These are phyloP conservation scores for Amphirosellinia nigrospora DNA, from an alignment of 495 filamentous ascomycete species.

Conservation along the genomic window DNA sequence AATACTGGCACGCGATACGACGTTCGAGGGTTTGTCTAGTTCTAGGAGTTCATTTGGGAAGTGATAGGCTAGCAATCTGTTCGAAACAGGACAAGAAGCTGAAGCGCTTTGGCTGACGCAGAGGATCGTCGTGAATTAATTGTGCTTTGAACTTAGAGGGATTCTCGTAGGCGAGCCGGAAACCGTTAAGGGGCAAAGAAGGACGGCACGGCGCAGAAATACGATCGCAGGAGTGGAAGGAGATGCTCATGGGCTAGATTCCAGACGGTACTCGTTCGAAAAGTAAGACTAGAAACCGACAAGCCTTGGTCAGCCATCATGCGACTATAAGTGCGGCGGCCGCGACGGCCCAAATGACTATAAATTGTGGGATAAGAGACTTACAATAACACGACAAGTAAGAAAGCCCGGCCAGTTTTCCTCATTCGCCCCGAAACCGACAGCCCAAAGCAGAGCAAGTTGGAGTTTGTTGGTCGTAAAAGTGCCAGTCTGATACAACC, in stretches of 20 bases:
- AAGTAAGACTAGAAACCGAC: slow-evolving; percentile 13
- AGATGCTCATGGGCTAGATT: background rate
- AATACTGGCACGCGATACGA: slow-evolving; percentile 1
- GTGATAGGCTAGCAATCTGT: slow-evolving; percentile 8
- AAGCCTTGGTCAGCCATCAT: slow-evolving; percentile 17
- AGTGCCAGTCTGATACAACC: background rate
- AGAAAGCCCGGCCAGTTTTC: background rate
- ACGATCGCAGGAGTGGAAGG: slow-evolving; percentile 15
- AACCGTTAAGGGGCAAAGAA: background rate
- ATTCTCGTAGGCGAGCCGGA: slow-evolving; percentile 12
- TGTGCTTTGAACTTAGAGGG: background rate
- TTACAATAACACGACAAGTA: slow-evolving; percentile 10
- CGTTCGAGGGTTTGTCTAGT: background rate
- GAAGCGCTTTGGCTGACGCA: background rate
- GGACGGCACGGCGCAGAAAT: background rate
- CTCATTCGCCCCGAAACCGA: background rate
- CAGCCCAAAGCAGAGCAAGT: background rate
- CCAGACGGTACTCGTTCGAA: slow-evolving; percentile 15
- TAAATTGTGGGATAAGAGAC: slow-evolving; percentile 12
- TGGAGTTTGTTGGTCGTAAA: background rate
- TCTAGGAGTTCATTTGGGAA: slow-evolving; percentile 17
- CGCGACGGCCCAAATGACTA: background rate
- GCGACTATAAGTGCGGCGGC: slow-evolving; percentile 2
- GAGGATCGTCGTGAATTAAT: background rate
- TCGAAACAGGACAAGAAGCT: slow-evolving; percentile 11